Base-by-base conservation (phyloP, 2,329 filamentous ascomycete genomes). In the Talaromyces islandicus region DNA sequence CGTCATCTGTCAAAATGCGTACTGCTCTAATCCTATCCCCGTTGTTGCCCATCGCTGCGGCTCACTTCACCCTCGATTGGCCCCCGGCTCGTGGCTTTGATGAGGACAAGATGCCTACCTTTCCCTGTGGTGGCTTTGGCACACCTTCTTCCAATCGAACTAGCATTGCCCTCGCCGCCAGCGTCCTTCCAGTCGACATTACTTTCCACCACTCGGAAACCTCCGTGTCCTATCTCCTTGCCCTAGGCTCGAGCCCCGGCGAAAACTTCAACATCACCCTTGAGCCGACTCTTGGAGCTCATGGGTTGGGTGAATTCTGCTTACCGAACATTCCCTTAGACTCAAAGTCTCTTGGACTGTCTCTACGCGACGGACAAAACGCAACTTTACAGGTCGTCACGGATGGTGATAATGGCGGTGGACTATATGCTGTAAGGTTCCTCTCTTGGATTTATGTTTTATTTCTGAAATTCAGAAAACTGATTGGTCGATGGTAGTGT, bases 371-470 rank as follows among this genome's bases (percentile, higher is more conserved):
- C 41, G 89, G 88, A 48, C 80, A 82, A 64, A 79, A 83, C 54
- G 88, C 82, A 14, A 88, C 84, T 32, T 77, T 92, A 59, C 89
- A 91, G 75, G 84, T 92, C 56, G 81, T 91, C 38, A 87, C 85
- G 4, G 78, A 85, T 53, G 85, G 84, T 29, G 78, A 83, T 24
- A 77, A 76, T 4, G 82, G 79, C 21, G 81, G 79, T 43, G 85
- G 88, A 17, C 75, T 92, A 32, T 92, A 91, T 74, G 89, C 87
- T 73, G 82, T 84, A 72, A 68, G 80, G 67, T 17, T 21, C 17
- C 57, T 51, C 64, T 60, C 51, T 51, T 38, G 24, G 11, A 19
- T 14, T 58, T 57, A 56, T 41, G 25, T 32, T 48, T 35, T 35
- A 17, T n/a, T 38, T 38, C 4, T n/a, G 3, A 11, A 5, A 17